phyloP scores from a whole-genome alignment of 2,329 filamentous ascomycete genomes.

The Erysiphe pulchra region DNA sequence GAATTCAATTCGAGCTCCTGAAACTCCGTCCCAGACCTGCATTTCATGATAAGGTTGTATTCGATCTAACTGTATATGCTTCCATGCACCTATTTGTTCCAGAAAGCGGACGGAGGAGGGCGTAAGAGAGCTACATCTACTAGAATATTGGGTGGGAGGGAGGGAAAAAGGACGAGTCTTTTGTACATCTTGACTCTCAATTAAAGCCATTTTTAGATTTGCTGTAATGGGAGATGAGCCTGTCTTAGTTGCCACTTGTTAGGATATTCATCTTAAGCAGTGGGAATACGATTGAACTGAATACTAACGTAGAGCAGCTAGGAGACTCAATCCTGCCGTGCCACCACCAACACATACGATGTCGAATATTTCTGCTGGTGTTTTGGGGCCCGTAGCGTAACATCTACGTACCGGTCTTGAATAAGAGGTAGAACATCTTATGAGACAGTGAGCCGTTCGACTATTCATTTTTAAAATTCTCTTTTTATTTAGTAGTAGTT shows the following conservation, averaged over 20 bases:
- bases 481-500: too few relatives aligned
- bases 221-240: constrained; percentile 52
- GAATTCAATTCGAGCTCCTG: constrained; percentile 69
- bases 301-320: constrained; percentile 45
- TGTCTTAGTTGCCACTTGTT: constrained; percentile 16
- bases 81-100: constrained; percentile 63
- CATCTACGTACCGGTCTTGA: background rate
- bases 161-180: constrained; percentile 42
- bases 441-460: too few relatives aligned
- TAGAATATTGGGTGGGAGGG: constrained; percentile 49
- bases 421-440: too few relatives aligned
- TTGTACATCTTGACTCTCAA: constrained; percentile 69
- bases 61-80: constrained; percentile 42
- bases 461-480: too few relatives aligned
- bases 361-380: constrained; percentile 7
- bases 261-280: too few relatives aligned
- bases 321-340: constrained; percentile 47
- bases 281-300: background rate
- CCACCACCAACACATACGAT: constrained; percentile 15
- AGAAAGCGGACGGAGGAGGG: constrained; percentile 69
- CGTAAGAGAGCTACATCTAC: constrained; percentile 86
- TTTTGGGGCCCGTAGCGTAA: background rate
- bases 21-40: constrained; percentile 95
- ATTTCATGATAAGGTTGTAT: constrained; percentile 83
- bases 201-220: constrained; percentile 57